Evolutionary conservation across 2,329 filamentous ascomycete genomes (phyloP).

Genomic region (Hypoxylon sp.): DNA sequence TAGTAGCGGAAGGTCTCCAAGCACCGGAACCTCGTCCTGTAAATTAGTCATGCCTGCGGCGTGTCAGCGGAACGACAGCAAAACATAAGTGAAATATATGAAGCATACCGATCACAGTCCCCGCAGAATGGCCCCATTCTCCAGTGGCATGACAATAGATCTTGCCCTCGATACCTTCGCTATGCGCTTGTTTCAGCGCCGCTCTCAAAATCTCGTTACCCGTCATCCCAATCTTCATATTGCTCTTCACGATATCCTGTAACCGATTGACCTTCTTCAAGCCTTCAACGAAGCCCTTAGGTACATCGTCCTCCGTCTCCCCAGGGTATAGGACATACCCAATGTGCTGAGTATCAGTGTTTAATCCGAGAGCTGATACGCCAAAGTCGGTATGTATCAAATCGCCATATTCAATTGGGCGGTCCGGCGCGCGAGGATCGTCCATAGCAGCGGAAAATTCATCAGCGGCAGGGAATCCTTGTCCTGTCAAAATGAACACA

Average conservation of each 20-base stretch:
- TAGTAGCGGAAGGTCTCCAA: constrained; percentile 63
- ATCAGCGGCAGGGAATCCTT: constrained; percentile 49
- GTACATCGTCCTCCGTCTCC: constrained; percentile 60
- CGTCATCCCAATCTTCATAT: constrained; percentile 61
- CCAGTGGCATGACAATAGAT: constrained; percentile 66
- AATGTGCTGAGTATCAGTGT: constrained; percentile 66
- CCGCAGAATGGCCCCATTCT: constrained; percentile 66
- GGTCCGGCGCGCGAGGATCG: constrained; percentile 41
- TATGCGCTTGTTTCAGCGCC: constrained; percentile 58
- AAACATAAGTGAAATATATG: background rate
- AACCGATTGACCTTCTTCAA: constrained; percentile 62
- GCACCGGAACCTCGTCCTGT: constrained; percentile 62
- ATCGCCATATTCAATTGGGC: constrained; percentile 61
- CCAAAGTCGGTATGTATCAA: constrained; percentile 66
- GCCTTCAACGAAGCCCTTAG: constrained; percentile 59
- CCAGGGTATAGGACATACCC: constrained; percentile 63
- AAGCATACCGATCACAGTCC: constrained; percentile 61
- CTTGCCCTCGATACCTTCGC: constrained; percentile 62
- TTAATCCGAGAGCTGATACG: constrained; percentile 62
- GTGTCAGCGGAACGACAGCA: constrained; percentile 17
- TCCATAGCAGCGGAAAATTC: constrained; percentile 43
- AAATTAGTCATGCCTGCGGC: constrained; percentile 65
- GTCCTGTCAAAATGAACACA: constrained; percentile 59
- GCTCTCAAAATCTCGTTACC: constrained; percentile 63
- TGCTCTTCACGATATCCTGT: constrained; percentile 63